Base-by-base conservation (phyloP, 768 basidiomycete genomes). In the Calocera viscosa region DNA sequence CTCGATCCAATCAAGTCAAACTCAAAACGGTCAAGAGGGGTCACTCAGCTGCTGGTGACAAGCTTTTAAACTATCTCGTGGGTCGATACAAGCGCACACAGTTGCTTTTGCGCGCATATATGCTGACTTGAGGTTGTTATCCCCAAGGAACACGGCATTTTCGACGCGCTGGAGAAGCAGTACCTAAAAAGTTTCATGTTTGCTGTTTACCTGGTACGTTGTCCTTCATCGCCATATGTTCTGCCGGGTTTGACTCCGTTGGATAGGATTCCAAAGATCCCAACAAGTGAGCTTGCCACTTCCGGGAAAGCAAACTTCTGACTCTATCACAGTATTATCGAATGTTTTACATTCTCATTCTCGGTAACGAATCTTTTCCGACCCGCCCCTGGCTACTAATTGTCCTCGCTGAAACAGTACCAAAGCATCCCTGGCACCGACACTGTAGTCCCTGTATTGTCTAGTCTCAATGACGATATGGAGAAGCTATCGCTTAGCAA, bases 301-400 rank as follows among this genome's bases (percentile, higher is more conserved):
- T n/a, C 41, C 28, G 28, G 0, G 5, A 11, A 30, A 49, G 17
- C 2, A n/a, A 3, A 39, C 34, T 12, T 32, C 19, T 34, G 14
- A 65, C 64, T 12, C 33, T 5, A 34, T 28, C 22, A 26, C 32
- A 93, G 91, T 76, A 88, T 93, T 66, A 82, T 92, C 26, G 91
- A 93, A 74, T 87, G 91, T 16, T 93, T 91, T 72, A 91, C 89
- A 0, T 93, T 93, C 77, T 89, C 91, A 72, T 91, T 93, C 72
- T 82, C 85, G 70, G 89, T 88, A 70, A 68, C 77, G n/a, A 14
- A 7, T 24, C 2, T 24, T 19, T 67, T 30, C 38, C 41, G 2
- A 12, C 14, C 32, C 38, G 14, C 38, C 35, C 24, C 49, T 16
- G 14, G n/a, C 35, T 41, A 8, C 32, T 47, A 66, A 30, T 19